phyloP scores from a whole-genome alignment of 2,329 filamentous ascomycete species.

The Daldinia sp. region DNA sequence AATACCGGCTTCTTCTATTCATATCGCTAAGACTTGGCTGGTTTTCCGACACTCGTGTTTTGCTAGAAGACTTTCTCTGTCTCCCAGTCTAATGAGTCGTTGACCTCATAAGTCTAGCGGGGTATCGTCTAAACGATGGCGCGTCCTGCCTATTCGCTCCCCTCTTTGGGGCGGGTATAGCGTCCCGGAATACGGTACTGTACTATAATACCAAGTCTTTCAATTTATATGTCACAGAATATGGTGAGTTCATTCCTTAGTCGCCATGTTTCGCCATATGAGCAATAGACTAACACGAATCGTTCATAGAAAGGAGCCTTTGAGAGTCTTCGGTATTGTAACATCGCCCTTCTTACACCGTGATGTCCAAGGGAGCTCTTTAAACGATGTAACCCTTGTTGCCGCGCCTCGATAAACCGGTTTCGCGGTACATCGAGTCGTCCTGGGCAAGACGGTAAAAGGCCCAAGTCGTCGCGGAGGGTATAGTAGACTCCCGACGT shows the following conservation, averaged over 20 bases:
- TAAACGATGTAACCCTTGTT: neutral
- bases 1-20: no score
- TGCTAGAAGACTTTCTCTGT: no score
- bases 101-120: neutral
- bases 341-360: neutral
- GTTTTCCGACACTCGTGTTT: neutral
- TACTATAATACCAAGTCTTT: neutral
- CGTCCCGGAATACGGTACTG: neutral
- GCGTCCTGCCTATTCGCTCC: neutral
- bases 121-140: neutral
- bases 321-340: neutral
- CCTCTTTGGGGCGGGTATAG: neutral
- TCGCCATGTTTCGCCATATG: neutral
- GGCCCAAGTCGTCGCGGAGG: constrained; percentile 37
- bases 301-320: neutral
- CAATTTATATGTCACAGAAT: neutral
- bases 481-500: constrained; percentile 33
- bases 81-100: neutral
- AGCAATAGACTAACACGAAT: neutral
- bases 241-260: neutral
- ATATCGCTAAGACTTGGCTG: no score
- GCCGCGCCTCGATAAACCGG: neutral
- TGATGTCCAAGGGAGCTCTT: neutral
- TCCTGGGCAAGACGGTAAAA: constrained; percentile 47
- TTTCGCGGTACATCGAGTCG: constrained; percentile 27